Evolutionary conservation across 208 protist genomes (phyloP), one percentile per base, ranked within the genome.

Genomic region (Wallacemonas collosoma): DNA sequence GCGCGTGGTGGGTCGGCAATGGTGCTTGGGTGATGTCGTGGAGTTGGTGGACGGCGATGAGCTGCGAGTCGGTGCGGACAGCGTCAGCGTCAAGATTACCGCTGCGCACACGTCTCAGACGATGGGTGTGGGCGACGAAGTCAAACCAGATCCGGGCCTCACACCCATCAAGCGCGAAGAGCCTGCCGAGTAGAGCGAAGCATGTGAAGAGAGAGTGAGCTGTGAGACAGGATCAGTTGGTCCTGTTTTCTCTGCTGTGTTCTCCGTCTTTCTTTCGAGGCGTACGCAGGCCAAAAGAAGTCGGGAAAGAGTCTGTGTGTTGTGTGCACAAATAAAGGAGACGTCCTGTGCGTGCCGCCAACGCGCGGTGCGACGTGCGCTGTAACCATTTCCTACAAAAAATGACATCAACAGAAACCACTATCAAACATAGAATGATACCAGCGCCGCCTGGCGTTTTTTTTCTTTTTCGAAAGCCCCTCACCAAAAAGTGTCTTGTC

Each of bases 21-120:
- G 76, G 73, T 66, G 80, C 61, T 78, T 92, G 9, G 81, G 85
- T 3, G 79, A 80, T 43, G 78, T 86, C 66, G 62, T 86, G 6
- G 63, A 73, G 55, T 70, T 94, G 41, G 57, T 69, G 2, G 73
- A 75, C 5, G 81, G 82, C 14, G 68, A 83, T 54, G 65, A 77
- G 58, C 36, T 85, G 48, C 71, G 62, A 1, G 53, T 83, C 39
- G 69, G 72, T 51, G 77, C 48, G 4, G 60, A 65, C 40, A n/a
- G n/a, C 4, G 40, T 65, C 17, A 41, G 7, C n/a, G 15, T 65
- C 15, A 45, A 51, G 41, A 36, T 65, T 7, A 48, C 41, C 15
- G 60, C 36, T 7, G 11, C n/a, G 5, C 3, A 8, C 12, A 35
- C n/a, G 41, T 44, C 12, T 17, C n/a, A 17, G 15, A 48, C 14